Percentiles rank a stretch among this genome's conserved stretches.
These are phyloP conservation scores for Sugiyamaella smithiae DNA, from an alignment of 805 yeast genomes.

Conservation along the genomic window DNA sequence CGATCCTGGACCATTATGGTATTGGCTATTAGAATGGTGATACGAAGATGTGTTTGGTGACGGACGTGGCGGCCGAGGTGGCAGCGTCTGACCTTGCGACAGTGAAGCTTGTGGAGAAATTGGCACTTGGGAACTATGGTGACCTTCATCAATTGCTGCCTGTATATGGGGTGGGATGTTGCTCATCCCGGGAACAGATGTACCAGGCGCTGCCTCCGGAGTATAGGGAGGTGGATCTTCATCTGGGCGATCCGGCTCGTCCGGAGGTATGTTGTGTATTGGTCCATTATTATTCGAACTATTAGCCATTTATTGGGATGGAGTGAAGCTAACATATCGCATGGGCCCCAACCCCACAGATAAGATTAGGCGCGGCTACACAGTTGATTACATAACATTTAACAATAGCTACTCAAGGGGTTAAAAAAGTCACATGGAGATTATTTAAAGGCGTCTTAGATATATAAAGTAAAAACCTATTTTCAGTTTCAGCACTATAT, in stretches of 20 bases:
- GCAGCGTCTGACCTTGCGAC: constrained; percentile 3
- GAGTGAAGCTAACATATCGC: too few relatives aligned
- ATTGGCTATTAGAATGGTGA: not conserved
- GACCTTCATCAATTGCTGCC: constrained; percentile 5
- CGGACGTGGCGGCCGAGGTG: constrained; percentile 21
- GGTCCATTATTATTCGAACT: not conserved
- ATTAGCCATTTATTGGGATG: too few relatives aligned
- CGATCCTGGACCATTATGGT: not conserved
- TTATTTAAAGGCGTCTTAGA: too few relatives aligned
- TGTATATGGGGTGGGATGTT: constrained; percentile 10
- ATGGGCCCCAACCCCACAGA: too few relatives aligned
- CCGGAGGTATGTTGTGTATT: not conserved
- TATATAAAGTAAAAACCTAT: too few relatives aligned
- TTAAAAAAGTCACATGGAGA: too few relatives aligned
- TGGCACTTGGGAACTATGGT: not conserved
- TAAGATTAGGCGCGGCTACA: too few relatives aligned
- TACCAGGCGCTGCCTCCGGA: constrained; percentile 18
- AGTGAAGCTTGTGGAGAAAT: too few relatives aligned
- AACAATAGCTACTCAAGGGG: too few relatives aligned
- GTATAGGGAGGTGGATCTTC: constrained; percentile 27
- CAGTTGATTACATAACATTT: too few relatives aligned
- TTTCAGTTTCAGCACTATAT: too few relatives aligned
- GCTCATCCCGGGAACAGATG: constrained; percentile 13
- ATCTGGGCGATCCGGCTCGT: constrained; percentile 19
- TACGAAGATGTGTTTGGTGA: constrained; percentile 5